phyloP scores from a whole-genome alignment of 75 land plant genomes.

The Picea glauca region DNA sequence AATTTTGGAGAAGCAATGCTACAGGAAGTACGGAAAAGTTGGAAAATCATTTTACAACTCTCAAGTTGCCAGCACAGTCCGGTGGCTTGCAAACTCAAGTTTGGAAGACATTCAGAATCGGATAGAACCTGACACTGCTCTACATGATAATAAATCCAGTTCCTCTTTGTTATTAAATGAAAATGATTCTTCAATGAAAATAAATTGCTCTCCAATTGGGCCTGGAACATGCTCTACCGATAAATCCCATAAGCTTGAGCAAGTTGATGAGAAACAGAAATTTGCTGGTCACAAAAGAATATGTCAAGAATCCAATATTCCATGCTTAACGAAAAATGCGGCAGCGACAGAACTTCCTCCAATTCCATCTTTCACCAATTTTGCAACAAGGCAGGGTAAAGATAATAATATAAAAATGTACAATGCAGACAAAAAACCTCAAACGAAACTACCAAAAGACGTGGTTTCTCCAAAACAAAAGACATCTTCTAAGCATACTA shows the following conservation, averaged over 20 bases:
- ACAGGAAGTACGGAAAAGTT: slow-evolving; percentile 60
- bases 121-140: slow-evolving; percentile 12
- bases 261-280: background rate
- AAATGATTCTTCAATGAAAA: slow-evolving; percentile 6
- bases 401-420: background rate
- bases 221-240: background rate
- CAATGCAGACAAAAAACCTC: background rate
- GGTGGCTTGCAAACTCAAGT: slow-evolving; percentile 68
- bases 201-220: slow-evolving; percentile 2
- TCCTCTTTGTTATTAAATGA: background rate
- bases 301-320: background rate
- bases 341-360: slow-evolving; percentile 27
- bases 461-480: background rate
- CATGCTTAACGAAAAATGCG: background rate
- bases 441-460: background rate
- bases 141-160: slow-evolving; percentile 9
- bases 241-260: background rate
- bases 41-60: slow-evolving; percentile 89
- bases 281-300: background rate
- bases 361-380: slow-evolving; percentile 56
- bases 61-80: slow-evolving; percentile 80
- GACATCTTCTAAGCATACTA: background rate
- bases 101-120: slow-evolving; percentile 33
- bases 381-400: slow-evolving; percentile 20
- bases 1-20: slow-evolving; percentile 73